Conservation (phyloP, 208 protist genomes). For the Naegleria fowleri region DNA sequence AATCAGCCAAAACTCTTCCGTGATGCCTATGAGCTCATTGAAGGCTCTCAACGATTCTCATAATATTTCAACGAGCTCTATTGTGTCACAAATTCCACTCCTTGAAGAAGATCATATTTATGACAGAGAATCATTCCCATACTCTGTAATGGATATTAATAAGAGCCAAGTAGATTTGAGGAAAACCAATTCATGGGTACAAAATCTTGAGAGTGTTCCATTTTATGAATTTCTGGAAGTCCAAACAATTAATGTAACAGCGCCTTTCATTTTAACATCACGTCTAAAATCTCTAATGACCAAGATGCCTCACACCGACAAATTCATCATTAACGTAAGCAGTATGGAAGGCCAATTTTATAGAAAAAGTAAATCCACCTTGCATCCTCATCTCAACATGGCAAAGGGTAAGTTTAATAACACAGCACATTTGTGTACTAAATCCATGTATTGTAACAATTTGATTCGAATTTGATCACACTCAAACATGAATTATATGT, state of each 20-base stretch:
- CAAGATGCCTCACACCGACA: conserved; percentile 49
- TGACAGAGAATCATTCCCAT: background rate
- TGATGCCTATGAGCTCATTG: background rate
- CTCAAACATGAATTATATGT: no score
- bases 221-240: conserved; percentile 85
- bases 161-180: conserved; percentile 57
- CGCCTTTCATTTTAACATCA: conserved; percentile 87
- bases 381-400: conserved; percentile 76
- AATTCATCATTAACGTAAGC: conserved; percentile 93
- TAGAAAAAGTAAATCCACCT: background rate
- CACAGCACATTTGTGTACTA: background rate
- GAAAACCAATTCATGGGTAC: conserved; percentile 77
- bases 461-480: no score
- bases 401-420: conserved; percentile 17
- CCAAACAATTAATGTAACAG: conserved; percentile 90
- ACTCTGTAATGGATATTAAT: background rate
- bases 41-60: background rate
- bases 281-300: conserved; percentile 74
- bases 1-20: no score
- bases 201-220: conserved; percentile 74
- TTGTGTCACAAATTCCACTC: background rate
- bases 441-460: no score
- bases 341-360: conserved; percentile 95
- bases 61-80: background rate
- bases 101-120: background rate